These are phyloP conservation scores for Fomitopsis betulina DNA, from an alignment of 1,284 basidiomycete genomes.

Conservation along the genomic window DNA sequence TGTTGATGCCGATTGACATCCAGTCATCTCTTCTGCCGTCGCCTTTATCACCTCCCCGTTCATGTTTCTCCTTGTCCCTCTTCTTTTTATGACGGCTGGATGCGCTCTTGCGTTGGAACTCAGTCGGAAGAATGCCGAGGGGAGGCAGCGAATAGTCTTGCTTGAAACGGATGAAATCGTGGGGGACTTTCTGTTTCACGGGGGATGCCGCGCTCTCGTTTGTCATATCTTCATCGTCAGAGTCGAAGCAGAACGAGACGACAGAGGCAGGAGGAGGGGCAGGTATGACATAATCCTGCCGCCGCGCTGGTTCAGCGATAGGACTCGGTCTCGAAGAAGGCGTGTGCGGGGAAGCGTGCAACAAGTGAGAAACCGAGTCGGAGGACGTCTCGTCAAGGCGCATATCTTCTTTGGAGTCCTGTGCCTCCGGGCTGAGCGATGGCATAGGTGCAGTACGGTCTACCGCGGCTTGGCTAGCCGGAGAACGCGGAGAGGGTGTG, in stretches of 20 bases:
- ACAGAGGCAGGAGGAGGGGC: slow-evolving; percentile 11
- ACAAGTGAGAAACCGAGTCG: slow-evolving; percentile 6
- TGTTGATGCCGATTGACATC: slow-evolving; percentile 60
- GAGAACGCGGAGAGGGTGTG: not conserved
- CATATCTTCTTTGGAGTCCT: not conserved
- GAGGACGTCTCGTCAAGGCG: slow-evolving; percentile 1
- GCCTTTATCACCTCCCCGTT: slow-evolving; percentile 34
- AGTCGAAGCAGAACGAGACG: slow-evolving; percentile 13
- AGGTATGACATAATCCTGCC: slow-evolving; percentile 4
- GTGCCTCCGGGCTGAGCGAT: not conserved
- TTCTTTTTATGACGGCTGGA: slow-evolving; percentile 50
- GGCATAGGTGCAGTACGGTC: not conserved
- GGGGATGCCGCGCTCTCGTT: slow-evolving; percentile 13
- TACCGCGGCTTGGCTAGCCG: not conserved
- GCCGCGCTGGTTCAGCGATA: not conserved
- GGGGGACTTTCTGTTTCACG: slow-evolving; percentile 16
- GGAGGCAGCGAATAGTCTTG: slow-evolving; percentile 57
- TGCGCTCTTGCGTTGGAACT: slow-evolving; percentile 59
- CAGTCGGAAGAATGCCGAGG: slow-evolving; percentile 54
- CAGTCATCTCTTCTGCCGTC: slow-evolving; percentile 57
- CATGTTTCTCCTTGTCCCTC: slow-evolving; percentile 38
- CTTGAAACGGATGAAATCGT: slow-evolving; percentile 30
- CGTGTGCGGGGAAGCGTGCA: slow-evolving; percentile 4
- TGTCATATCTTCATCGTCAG: slow-evolving; percentile 7
- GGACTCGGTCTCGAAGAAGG: slow-evolving; percentile 1